Percentiles rank a stretch among this genome's conserved stretches.
Evolutionary conservation across 192 early-diverging fungal genomes (phyloP).

Genomic region (Podochytrium sp.): DNA sequence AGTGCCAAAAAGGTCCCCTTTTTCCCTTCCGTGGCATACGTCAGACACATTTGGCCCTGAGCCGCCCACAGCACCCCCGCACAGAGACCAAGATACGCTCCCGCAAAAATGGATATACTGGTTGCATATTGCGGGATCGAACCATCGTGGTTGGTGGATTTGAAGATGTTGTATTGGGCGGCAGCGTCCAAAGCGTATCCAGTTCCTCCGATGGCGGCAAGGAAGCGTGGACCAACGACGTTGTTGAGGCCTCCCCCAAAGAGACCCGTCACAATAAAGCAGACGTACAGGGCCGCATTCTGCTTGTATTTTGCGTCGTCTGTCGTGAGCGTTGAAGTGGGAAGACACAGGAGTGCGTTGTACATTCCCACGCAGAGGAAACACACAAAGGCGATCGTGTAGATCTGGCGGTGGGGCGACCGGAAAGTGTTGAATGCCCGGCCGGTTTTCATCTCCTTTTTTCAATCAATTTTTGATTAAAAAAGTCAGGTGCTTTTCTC

Average conservation of each 20-base stretch:
- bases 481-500: too few relatives aligned
- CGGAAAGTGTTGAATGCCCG: too few relatives aligned
- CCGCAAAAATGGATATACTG: background rate
- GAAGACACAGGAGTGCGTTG: background rate
- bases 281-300: background rate
- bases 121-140: background rate
- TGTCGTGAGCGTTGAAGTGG: background rate
- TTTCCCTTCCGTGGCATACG: background rate
- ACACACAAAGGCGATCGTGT: background rate
- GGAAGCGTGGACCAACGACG: background rate
- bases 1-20: background rate
- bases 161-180: background rate
- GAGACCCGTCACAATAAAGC: background rate
- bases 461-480: too few relatives aligned
- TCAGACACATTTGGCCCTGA: background rate
- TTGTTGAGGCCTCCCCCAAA: background rate
- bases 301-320: background rate
- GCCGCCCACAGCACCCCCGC: background rate
- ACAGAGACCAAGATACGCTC: background rate
- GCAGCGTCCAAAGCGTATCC: background rate
- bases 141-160: background rate
- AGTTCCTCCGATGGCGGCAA: background rate
- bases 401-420: too few relatives aligned
- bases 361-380: background rate
- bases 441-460: too few relatives aligned